A percentile compares a stretch with the other conserved stretches of the same genome.
Conservation (phyloP, 106 monocot genomes). For the Cymbidium sinense region DNA sequence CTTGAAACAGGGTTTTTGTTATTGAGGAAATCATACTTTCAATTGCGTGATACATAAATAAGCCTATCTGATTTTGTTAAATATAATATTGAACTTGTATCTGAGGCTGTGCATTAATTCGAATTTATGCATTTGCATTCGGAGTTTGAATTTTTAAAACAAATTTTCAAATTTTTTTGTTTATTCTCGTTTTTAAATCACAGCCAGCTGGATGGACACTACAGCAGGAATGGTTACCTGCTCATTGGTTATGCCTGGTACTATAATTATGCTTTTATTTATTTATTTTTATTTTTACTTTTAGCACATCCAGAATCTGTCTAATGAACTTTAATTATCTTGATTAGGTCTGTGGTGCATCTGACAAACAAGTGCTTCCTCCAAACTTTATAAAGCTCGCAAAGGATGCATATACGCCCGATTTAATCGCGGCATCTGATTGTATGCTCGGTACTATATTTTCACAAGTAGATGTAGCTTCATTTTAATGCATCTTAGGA, state of each 20-base stretch:
- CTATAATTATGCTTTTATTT: neutral
- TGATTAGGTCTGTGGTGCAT: slow-evolving; percentile 76
- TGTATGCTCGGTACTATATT: slow-evolving; percentile 78
- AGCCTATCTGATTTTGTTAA: neutral
- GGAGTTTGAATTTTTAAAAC: neutral
- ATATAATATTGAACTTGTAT: neutral
- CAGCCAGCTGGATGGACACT: slow-evolving; percentile 91
- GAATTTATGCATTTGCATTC: neutral
- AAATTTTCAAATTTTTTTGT: neutral
- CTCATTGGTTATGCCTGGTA: slow-evolving; percentile 88
- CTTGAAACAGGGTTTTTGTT: neutral
- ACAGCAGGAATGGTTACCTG: slow-evolving; percentile 74
- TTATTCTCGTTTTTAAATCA: slow-evolving; percentile 1
- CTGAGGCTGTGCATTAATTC: neutral
- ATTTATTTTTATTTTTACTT: neutral
- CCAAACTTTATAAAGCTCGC: slow-evolving; percentile 80
- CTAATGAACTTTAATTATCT: neutral
- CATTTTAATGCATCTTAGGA: neutral
- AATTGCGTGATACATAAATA: neutral
- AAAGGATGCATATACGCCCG: slow-evolving; percentile 87
- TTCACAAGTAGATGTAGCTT: neutral
- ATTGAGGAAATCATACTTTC: neutral
- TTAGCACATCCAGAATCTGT: neutral
- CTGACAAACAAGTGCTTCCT: slow-evolving; percentile 75
- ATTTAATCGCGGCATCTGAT: slow-evolving; percentile 80